Evolutionary conservation across 306 rosid species (phyloP).

Genomic region (Vigna trinervia): DNA sequence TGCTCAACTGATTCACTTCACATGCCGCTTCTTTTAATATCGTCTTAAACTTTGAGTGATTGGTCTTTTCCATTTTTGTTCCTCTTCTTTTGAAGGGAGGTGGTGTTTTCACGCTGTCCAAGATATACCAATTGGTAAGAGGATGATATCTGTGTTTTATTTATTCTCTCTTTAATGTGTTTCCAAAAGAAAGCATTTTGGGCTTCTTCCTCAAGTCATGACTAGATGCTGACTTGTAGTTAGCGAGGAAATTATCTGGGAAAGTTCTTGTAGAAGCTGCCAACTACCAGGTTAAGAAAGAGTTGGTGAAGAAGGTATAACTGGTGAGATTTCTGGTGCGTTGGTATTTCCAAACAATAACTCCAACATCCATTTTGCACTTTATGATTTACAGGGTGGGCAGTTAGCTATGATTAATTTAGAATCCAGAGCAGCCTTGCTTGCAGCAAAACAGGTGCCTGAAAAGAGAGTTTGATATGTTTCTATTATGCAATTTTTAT

Average conservation of each 20-base stretch:
- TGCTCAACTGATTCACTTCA: conserved; percentile 8
- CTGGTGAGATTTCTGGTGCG: conserved; percentile 29
- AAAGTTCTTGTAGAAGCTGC: conserved; percentile 85
- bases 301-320: conserved; percentile 76
- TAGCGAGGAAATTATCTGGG: conserved; percentile 78
- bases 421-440: conserved; percentile 89
- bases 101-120: conserved; percentile 70
- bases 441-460: conserved; percentile 87
- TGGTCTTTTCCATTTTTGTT: conserved; percentile 31
- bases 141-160: conserved; percentile 29
- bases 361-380: conserved; percentile 39
- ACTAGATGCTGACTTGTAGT: conserved; percentile 56
- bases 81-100: conserved; percentile 69
- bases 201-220: conserved; percentile 27
- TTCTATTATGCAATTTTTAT: conserved; percentile 38
- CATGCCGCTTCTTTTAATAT: conserved; percentile 1
- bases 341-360: conserved; percentile 34
- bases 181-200: conserved; percentile 25
- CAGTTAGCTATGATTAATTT: conserved; percentile 78
- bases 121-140: conserved; percentile 81
- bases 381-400: conserved; percentile 78
- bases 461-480: conserved; percentile 15
- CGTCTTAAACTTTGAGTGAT: conserved; percentile 37
- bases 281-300: conserved; percentile 86
- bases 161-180: conserved; percentile 18